Percentiles rank a stretch among this genome's conserved stretches.
These are phyloP conservation scores for Microdochium paspali DNA, from an alignment of 2,329 filamentous ascomycete species.

Conservation along the genomic window DNA sequence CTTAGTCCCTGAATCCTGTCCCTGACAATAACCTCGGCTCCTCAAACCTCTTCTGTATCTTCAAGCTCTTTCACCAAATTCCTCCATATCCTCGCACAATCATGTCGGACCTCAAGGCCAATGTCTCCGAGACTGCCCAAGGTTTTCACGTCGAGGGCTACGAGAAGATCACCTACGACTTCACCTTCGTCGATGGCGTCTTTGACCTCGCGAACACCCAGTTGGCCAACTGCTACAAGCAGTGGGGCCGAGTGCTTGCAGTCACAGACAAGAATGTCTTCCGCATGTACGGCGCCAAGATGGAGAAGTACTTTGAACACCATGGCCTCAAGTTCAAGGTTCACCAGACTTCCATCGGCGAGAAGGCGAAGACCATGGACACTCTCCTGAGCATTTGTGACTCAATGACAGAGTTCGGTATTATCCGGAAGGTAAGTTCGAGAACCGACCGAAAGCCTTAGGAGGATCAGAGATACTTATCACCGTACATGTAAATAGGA, in stretches of 20 bases:
- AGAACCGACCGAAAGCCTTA: background rate
- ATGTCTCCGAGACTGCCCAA: conserved; percentile 50
- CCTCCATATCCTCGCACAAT: conserved; percentile 10
- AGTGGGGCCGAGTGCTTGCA: conserved; percentile 56
- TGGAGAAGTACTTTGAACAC: conserved; percentile 59
- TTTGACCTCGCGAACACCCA: conserved; percentile 52
- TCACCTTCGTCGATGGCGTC: conserved; percentile 61
- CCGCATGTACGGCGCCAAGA: conserved; percentile 55
- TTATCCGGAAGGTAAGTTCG: conserved; percentile 46
- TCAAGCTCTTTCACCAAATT: background rate
- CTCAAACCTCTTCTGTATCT: background rate
- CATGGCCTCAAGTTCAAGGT: conserved; percentile 52
- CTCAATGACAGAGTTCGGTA: conserved; percentile 65
- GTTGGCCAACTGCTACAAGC: conserved; percentile 54
- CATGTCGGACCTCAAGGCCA: conserved; percentile 64
- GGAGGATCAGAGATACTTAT: conserved; percentile 2
- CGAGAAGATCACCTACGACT: conserved; percentile 70
- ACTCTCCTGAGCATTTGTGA: conserved; percentile 61
- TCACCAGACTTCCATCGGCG: conserved; percentile 66
- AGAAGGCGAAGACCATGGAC: conserved; percentile 66
- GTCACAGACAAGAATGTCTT: conserved; percentile 66
- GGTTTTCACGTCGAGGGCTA: conserved; percentile 66
- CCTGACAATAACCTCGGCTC: background rate
- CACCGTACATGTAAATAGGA: conserved; percentile 28
- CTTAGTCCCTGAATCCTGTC: background rate